Evolutionary conservation across 177 flowering plant species (phyloP).

Genomic region (Vitis hybrid): DNA sequence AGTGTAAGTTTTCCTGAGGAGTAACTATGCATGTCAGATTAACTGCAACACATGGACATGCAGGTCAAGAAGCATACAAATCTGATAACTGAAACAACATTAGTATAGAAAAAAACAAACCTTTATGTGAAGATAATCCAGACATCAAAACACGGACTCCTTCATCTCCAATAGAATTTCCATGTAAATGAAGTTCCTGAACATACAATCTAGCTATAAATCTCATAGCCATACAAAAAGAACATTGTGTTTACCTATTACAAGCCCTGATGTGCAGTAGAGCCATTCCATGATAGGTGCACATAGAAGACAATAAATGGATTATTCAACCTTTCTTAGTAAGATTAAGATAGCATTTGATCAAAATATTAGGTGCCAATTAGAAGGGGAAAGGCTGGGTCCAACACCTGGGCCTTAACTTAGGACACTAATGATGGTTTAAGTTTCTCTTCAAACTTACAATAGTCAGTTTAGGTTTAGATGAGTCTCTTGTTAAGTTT

Average conservation of each 20-base stretch:
- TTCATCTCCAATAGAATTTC: constrained; percentile 93
- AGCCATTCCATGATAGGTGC: not conserved
- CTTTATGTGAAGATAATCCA: constrained; percentile 74
- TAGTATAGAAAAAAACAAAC: constrained; percentile 27
- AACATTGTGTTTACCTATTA: not conserved
- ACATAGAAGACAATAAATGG: not conserved
- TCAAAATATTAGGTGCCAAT: too few species aligned
- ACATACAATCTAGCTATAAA: not conserved
- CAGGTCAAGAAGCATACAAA: constrained; percentile 1
- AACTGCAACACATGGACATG: constrained; percentile 5
- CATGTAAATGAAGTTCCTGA: constrained; percentile 90
- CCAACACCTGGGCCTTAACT: too few species aligned
- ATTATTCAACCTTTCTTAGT: too few species aligned
- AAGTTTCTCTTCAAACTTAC: too few species aligned
- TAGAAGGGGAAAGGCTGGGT: too few species aligned
- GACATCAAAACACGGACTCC: constrained; percentile 78
- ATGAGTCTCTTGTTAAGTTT: too few species aligned
- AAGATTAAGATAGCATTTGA: too few species aligned
- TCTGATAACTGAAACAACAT: constrained; percentile 1
- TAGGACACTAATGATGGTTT: too few species aligned
- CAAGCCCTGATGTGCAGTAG: not conserved
- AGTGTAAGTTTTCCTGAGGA: constrained; percentile 58
- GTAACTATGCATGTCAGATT: constrained; percentile 14
- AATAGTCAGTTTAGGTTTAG: too few species aligned
- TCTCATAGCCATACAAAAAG: not conserved